These are phyloP conservation scores for Chlamydomonas schloesseri DNA, from an alignment of 139 green algal species.

Conservation along the genomic window DNA sequence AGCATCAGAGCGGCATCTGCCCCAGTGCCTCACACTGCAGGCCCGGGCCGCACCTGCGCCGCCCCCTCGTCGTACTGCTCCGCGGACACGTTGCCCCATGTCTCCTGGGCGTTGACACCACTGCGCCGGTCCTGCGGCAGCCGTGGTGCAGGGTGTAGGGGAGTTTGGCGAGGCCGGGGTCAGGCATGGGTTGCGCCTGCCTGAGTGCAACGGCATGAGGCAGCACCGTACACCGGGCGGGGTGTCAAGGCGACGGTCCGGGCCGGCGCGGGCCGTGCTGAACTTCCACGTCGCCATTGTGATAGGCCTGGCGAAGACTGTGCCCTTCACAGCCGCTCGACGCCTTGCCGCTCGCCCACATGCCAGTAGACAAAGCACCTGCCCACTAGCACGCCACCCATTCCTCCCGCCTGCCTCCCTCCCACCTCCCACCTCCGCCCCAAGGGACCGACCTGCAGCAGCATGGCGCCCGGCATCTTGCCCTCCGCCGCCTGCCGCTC, in stretches of 20 bases:
- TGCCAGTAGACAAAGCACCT: too few relatives aligned
- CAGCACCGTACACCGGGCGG: neutral
- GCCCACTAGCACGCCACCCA: too few relatives aligned
- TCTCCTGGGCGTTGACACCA: constrained; percentile 27
- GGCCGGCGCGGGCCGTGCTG: neutral
- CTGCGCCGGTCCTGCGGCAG: constrained; percentile 34
- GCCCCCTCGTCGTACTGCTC: constrained; percentile 35
- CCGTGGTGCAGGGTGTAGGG: neutral
- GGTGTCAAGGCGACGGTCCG: too few relatives aligned
- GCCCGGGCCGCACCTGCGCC: neutral
- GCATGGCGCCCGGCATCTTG: constrained; percentile 36
- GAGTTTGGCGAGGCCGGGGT: neutral
- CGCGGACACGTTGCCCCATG: constrained; percentile 1
- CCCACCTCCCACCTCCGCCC: too few relatives aligned
- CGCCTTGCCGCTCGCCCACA: too few relatives aligned
- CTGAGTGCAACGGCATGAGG: too few relatives aligned
- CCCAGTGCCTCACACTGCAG: too few relatives aligned
- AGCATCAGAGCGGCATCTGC: too few relatives aligned
- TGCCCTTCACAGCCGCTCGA: too few relatives aligned
- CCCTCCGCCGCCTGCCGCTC: constrained; percentile 19
- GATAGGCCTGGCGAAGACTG: too few relatives aligned
- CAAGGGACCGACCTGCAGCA: neutral
- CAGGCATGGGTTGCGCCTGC: neutral
- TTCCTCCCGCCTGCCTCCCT: too few relatives aligned
- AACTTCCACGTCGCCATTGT: too few relatives aligned